Evolutionary conservation across 2,329 filamentous ascomycete genomes (phyloP), one percentile per base, ranked within the genome.

Genomic region (Mycogone perniciosa): DNA sequence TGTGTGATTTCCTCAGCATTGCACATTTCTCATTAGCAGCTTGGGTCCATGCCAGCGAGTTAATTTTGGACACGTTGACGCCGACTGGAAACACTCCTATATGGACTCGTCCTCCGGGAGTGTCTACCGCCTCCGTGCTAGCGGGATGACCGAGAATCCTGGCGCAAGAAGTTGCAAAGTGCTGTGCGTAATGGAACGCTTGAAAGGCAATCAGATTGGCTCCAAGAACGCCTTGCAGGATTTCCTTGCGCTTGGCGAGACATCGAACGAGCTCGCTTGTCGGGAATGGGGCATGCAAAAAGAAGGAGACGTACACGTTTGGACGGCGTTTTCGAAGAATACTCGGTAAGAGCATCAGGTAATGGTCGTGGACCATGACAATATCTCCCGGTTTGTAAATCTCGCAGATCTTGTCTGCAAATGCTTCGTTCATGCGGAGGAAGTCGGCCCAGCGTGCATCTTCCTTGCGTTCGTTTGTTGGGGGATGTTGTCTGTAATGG

Each of bases 191-290:
- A 66, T 89, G 93, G 71, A 89, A 92, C 5, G 90, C 92, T 68
- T 96, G 92, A 72, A 97, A 96, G 1, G 89, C 90, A 57, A 97
- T 81, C 74, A 96, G 84, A 67, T 96, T 95, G 48, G 91, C 82
- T 11, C 91, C 90, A 40, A 97, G 76, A 39, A 95, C 82, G 38
- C 92, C 92, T 57, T 92, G 88, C 7, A 97, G 75, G 5, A 97
- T 77, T 64, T 95, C 89, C 68, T 95, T 95, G 58, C 92, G 82
- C 57, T 88, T 82, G 31, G 88, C 86, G 51, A 96, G 75, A 66
- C 90, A 96, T 41, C 90, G 82, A 66, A 96, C 81, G 64, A 95
- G 95, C 69, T 97, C 92, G 75, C 88, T 95, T 69, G 89, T 95
- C 35, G 92, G 92, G 70, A 96, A 96, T 0, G 92, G 91, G 37